Percentiles rank a stretch among this genome's conserved stretches.
phyloP scores from a whole-genome alignment of 495 filamentous ascomycete genomes.

The Hypoxylon lienhwacheense region DNA sequence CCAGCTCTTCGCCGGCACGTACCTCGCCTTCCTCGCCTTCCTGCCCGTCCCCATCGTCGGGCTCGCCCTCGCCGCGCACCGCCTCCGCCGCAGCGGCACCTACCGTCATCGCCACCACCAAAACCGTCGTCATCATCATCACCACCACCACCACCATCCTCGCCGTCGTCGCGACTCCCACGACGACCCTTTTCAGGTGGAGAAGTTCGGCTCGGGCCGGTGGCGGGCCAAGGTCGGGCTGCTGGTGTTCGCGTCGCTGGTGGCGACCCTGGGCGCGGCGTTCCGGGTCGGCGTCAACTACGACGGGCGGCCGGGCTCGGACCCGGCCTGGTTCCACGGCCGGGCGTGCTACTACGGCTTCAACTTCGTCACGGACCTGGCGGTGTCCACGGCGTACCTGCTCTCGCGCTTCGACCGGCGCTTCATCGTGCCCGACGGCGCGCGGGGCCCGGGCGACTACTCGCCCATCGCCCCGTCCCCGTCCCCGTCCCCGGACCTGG shows the following conservation, averaged over 20 bases:
- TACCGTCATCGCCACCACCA: too few species aligned
- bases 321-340: constrained; percentile 68
- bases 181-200: constrained; percentile 49
- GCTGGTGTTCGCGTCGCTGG: constrained; percentile 53
- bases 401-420: constrained; percentile 68
- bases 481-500: not conserved
- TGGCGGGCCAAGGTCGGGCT: constrained; percentile 67
- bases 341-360: constrained; percentile 80
- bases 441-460: constrained; percentile 46
- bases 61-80: constrained; percentile 48
- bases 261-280: constrained; percentile 70
- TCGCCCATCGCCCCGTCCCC: constrained; percentile 13
- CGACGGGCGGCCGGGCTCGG: constrained; percentile 50
- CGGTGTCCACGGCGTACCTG: constrained; percentile 66
- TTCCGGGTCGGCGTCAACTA: constrained; percentile 66
- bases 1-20: constrained; percentile 67
- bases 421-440: constrained; percentile 67
- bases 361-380: constrained; percentile 71
- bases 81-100: constrained; percentile 54
- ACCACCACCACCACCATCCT: too few species aligned
- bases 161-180: constrained; percentile 58
- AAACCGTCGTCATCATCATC: too few species aligned
- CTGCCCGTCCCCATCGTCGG: constrained; percentile 68
- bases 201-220: constrained; percentile 72
- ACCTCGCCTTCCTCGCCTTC: constrained; percentile 70